Percentiles rank a stretch among this genome's conserved stretches.
phyloP scores from a whole-genome alignment of 192 early-diverging fungal genomes.

The Umbelopsis sp. region DNA sequence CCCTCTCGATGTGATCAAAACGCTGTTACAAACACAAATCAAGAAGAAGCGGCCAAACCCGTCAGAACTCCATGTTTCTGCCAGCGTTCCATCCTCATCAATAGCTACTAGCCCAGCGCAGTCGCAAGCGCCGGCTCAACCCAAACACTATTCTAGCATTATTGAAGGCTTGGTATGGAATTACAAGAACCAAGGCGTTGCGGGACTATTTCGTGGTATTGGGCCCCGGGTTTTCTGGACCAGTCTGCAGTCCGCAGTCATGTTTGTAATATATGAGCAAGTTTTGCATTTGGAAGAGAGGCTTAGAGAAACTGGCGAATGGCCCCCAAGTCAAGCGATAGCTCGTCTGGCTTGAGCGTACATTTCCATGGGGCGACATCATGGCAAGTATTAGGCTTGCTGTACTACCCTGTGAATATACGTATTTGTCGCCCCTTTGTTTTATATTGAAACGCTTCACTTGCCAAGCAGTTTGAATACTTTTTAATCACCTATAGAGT shows the following conservation, averaged over 20 bases:
- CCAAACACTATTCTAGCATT: constrained; percentile 58
- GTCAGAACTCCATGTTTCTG: neutral
- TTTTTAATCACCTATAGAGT: constrained; percentile 7
- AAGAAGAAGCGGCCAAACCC: neutral
- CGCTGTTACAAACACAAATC: constrained; percentile 53
- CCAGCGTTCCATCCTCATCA: constrained; percentile 6
- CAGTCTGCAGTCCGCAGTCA: constrained; percentile 63
- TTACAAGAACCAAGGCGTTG: constrained; percentile 53
- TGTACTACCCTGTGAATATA: constrained; percentile 15
- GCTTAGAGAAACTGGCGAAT: constrained; percentile 27
- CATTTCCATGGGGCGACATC: neutral
- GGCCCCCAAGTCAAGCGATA: constrained; percentile 29
- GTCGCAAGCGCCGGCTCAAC: constrained; percentile 8
- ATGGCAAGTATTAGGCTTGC: neutral
- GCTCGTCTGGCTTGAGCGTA: neutral
- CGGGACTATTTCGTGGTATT: constrained; percentile 72
- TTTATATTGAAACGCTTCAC: neutral
- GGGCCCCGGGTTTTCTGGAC: constrained; percentile 78
- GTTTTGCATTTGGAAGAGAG: constrained; percentile 50
- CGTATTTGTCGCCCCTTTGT: too few species aligned
- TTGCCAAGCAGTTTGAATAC: neutral
- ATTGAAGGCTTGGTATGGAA: constrained; percentile 61
- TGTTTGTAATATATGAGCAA: constrained; percentile 79
- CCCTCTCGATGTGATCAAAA: constrained; percentile 63
- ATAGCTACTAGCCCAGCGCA: constrained; percentile 19